Evolutionary conservation across 805 yeast species (phyloP).

Genomic region (Metschnikowia orientalis): DNA sequence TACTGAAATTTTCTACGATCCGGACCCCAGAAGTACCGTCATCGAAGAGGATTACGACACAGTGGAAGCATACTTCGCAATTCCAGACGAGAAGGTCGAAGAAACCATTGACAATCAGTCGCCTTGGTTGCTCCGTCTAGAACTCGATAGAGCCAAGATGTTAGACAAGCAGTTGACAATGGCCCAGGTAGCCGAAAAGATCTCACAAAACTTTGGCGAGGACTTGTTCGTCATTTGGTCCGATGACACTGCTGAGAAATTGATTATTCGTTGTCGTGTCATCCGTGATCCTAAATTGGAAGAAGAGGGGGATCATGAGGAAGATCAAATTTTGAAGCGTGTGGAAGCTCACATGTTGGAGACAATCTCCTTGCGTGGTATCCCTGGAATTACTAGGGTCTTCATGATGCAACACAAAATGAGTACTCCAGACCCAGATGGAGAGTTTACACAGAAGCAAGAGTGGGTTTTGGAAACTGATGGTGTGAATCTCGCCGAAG

Average conservation of each 20-base stretch:
- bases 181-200: constrained; percentile 97
- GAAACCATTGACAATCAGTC: constrained; percentile 91
- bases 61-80: constrained; percentile 93
- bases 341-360: constrained; percentile 96
- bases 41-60: constrained; percentile 96
- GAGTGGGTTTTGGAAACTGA: constrained; percentile 99
- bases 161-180: constrained; percentile 95
- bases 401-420: constrained; percentile 84
- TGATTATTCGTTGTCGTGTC: constrained; percentile 96
- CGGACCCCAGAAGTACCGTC: constrained; percentile 96
- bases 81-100: constrained; percentile 97
- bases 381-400: constrained; percentile 86
- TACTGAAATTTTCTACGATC: constrained; percentile 95
- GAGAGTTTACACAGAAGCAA: constrained; percentile 83
- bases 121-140: constrained; percentile 96
- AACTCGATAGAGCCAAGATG: constrained; percentile 98
- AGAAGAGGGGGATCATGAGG: constrained; percentile 92
- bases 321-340: constrained; percentile 91
- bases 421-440: constrained; percentile 68
- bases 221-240: constrained; percentile 98
- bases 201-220: constrained; percentile 86
- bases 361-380: constrained; percentile 92
- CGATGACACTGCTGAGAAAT: constrained; percentile 96
- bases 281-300: constrained; percentile 95
- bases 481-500: constrained; percentile 94